Conservation (phyloP, 805 yeast species). For the Wickerhamomyces silvicola region DNA sequence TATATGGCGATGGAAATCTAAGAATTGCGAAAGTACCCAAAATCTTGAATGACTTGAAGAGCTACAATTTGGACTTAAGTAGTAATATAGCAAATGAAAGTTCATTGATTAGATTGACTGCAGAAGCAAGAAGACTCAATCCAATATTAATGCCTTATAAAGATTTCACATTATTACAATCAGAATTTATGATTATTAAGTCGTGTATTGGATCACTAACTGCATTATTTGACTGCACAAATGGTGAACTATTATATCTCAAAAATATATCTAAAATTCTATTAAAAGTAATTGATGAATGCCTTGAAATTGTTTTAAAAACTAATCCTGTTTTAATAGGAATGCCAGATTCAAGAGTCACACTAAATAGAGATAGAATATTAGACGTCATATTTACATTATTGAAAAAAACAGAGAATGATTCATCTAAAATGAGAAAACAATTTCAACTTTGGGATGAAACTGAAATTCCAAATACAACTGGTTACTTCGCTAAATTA, state of each 20-base stretch:
- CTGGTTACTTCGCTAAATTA: slow-evolving; percentile 14
- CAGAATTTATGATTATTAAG: slow-evolving; percentile 61
- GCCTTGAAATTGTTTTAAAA: slow-evolving; percentile 32
- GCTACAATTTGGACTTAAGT: slow-evolving; percentile 18
- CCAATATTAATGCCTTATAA: slow-evolving; percentile 26
- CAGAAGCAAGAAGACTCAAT: slow-evolving; percentile 22
- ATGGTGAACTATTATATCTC: slow-evolving; percentile 52
- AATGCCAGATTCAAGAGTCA: slow-evolving; percentile 19
- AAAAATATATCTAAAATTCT: slow-evolving; percentile 29
- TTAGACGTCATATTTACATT: slow-evolving; percentile 26
- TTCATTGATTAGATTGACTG: slow-evolving; percentile 18
- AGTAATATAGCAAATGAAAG: slow-evolving; percentile 19
- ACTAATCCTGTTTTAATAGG: slow-evolving; percentile 11
- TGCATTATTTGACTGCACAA: slow-evolving; percentile 55
- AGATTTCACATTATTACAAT: slow-evolving; percentile 43
- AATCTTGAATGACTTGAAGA: slow-evolving; percentile 5
- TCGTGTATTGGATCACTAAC: slow-evolving; percentile 67
- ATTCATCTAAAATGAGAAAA: slow-evolving; percentile 10
- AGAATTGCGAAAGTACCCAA: slow-evolving; percentile 44
- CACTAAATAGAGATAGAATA: slow-evolving; percentile 28
- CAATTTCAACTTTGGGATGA: slow-evolving; percentile 5
- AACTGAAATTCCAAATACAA: slow-evolving; percentile 12
- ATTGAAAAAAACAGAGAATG: slow-evolving; percentile 12
- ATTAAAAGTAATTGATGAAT: slow-evolving; percentile 42
- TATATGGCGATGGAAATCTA: slow-evolving; percentile 53